Conservation (phyloP, 768 basidiomycete species). For the Trametes gibbosa region DNA sequence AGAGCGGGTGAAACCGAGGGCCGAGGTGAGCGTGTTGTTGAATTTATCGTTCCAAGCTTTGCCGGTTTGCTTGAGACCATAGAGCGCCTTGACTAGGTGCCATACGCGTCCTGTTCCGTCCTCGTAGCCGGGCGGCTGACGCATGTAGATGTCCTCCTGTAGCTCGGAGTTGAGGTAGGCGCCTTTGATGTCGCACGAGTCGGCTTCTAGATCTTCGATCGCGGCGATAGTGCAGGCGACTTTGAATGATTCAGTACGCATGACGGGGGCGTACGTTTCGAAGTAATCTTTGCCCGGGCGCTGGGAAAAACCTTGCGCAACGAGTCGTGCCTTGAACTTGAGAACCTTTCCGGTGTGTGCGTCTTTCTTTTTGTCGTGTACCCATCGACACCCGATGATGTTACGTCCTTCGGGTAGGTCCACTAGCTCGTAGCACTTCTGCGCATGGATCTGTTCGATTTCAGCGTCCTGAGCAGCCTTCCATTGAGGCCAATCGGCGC, state of each 20-base stretch:
- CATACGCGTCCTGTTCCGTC: neutral
- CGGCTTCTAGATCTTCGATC: neutral
- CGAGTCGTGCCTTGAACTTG: slow-evolving; percentile 41
- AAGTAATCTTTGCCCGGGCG: slow-evolving; percentile 35
- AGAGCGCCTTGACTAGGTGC: neutral
- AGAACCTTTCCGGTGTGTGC: slow-evolving; percentile 31
- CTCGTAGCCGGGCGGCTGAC: slow-evolving; percentile 14
- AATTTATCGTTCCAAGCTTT: slow-evolving; percentile 18
- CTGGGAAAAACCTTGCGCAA: slow-evolving; percentile 43
- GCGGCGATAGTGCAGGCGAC: neutral
- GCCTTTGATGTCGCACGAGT: neutral
- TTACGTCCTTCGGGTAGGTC: slow-evolving; percentile 28
- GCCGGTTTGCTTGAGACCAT: slow-evolving; percentile 22
- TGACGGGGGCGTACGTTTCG: slow-evolving; percentile 26
- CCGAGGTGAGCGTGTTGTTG: neutral
- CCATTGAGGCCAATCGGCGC: slow-evolving; percentile 14
- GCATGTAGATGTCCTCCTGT: slow-evolving; percentile 29
- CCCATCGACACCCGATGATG: slow-evolving; percentile 38
- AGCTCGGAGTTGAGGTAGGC: slow-evolving; percentile 26
- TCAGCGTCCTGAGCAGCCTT: slow-evolving; percentile 12
- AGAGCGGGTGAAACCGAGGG: slow-evolving; percentile 18
- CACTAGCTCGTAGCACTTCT: slow-evolving; percentile 4
- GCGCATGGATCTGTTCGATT: neutral
- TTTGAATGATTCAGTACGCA: neutral
- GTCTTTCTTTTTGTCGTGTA: slow-evolving; percentile 41